Evolutionary conservation across 2,329 filamentous ascomycete genomes (phyloP), one percentile per base, ranked within the genome.

Genomic region (Furcasterigmium furcatum): DNA sequence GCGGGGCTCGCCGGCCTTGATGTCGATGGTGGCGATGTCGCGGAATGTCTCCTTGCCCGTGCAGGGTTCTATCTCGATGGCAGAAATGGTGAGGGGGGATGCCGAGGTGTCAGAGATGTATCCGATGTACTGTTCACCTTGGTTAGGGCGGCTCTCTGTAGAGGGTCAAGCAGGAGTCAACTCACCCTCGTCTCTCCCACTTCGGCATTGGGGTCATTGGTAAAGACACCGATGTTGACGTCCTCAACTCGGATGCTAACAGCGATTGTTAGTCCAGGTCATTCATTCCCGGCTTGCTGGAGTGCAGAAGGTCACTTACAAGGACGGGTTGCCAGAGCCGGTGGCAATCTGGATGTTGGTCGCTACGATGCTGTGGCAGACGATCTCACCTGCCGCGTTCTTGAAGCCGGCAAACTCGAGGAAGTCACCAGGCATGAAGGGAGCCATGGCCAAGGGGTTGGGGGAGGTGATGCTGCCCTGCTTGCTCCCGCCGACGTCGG

Each of bases 51-150:
- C 59, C 21, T 58, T 60, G 14, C 69, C 69, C 1, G 66, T 70
- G 52, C 69, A 72, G 20, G 64, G 63, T 35, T 71, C 64, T n/a
- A 71, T 57, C 6, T 72, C 68, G 22, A 70, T 66, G 27, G 67
- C 67, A 21, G 46, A 60, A 44, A 71, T 61, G 13, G 54, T 59
- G 27, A 71, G 59, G 7, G 53, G 51, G 9, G 61, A 60, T 35
- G 40, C 34, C 4, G 41, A 27, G 5, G 30, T 39, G 36, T 67
- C 66, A 2, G 68, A 68, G 5, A 64, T 61, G 36, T 61, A 66
- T 1, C 68, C 68, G 20, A 71, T 60, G 41, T 65, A 65, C 57
- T 62, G 16, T 30, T 35, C 4, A 12, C n/a, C 13, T 45, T 10
- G 25, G 34, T 36, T 20, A 36, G 34, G 16, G 1, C 12, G 9